Percentiles rank a stretch among this genome's conserved stretches.
Evolutionary conservation across 345 rosid species (phyloP).

Genomic region (Rhizophora mangle): DNA sequence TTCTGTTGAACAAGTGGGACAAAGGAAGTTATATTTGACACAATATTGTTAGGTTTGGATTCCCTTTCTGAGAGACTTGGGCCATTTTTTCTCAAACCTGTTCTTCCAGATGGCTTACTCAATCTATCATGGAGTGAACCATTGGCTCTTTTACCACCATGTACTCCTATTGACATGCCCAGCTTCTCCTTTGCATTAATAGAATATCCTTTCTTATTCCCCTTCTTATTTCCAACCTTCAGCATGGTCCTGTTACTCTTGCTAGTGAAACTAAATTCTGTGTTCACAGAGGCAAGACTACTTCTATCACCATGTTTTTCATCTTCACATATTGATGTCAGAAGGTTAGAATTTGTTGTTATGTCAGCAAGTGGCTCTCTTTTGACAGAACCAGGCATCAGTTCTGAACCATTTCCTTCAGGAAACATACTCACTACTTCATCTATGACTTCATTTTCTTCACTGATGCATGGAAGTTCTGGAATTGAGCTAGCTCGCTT

Average conservation of each 20-base stretch:
- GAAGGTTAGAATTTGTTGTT: slow-evolving; percentile 37
- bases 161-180: slow-evolving; percentile 26
- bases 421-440: slow-evolving; percentile 41
- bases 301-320: slow-evolving; percentile 44
- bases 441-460: slow-evolving; percentile 66
- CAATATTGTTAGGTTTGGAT: slow-evolving; percentile 64
- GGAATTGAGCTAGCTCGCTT: slow-evolving; percentile 60
- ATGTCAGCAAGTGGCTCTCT: slow-evolving; percentile 60
- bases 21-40: slow-evolving; percentile 71
- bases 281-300: slow-evolving; percentile 64
- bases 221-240: slow-evolving; percentile 38
- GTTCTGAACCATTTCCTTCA: slow-evolving; percentile 33
- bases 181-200: slow-evolving; percentile 46
- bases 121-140: slow-evolving; percentile 47
- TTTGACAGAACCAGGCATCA: slow-evolving; percentile 30
- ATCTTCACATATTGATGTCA: slow-evolving; percentile 45
- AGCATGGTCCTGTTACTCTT: slow-evolving; percentile 40
- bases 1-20: slow-evolving; percentile 83
- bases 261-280: slow-evolving; percentile 47
- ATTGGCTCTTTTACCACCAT: slow-evolving; percentile 32
- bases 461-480: slow-evolving; percentile 82
- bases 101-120: slow-evolving; percentile 55
- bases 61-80: slow-evolving; percentile 41
- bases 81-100: slow-evolving; percentile 43
- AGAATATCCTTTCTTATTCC: slow-evolving; percentile 43